Conservation (phyloP, 345 rosid genomes). For the Sonneratia alba region DNA sequence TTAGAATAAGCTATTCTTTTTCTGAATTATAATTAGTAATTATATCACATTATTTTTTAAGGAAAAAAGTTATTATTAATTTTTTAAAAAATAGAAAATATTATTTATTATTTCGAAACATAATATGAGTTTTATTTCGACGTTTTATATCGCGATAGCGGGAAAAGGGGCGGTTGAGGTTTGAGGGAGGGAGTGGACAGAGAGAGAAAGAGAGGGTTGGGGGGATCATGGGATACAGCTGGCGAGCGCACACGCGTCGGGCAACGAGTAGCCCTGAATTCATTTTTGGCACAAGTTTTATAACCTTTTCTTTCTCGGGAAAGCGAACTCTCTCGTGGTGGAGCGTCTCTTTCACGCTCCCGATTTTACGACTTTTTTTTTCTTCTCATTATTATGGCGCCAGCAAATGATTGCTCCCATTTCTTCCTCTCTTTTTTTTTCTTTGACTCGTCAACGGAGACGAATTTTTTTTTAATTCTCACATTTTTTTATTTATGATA, state of each 20-base stretch:
- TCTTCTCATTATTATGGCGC: neutral
- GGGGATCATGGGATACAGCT: constrained; percentile 74
- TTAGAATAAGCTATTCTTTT: no score
- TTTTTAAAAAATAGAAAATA: no score
- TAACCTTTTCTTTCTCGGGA: neutral
- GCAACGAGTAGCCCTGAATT: constrained; percentile 22
- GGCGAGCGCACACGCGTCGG: constrained; percentile 66
- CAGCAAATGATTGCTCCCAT: neutral
- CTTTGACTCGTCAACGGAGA: neutral
- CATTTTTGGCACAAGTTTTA: no score
- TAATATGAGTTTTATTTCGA: no score
- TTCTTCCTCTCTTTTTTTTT: neutral
- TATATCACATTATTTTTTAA: no score
- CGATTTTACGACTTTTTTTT: neutral
- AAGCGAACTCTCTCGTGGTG: neutral
- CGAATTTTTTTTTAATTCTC: neutral
- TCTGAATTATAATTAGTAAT: no score
- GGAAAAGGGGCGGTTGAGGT: neutral
- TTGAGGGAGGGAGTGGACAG: neutral
- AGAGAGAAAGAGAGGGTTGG: neutral
- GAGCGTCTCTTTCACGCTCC: constrained; percentile 9
- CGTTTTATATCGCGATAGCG: no score
- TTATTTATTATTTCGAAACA: no score
- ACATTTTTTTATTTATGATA: no score
- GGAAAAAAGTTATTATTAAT: no score